Evolutionary conservation across 2,329 filamentous ascomycete species (phyloP).

Genomic region (Juglanconis oblonga): DNA sequence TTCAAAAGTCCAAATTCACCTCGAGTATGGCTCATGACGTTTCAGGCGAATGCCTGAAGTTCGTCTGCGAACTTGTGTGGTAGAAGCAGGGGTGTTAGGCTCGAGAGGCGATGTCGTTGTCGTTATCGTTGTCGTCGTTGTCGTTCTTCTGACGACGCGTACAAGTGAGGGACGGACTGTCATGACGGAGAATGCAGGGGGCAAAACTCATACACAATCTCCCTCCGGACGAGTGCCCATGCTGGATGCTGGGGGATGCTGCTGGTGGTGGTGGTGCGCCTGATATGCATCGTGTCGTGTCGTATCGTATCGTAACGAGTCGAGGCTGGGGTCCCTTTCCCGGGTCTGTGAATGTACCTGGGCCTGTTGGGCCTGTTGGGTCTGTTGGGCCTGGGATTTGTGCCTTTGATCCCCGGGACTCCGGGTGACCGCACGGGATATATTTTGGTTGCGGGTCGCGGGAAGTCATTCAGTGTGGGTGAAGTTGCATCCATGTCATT

Average conservation of each 20-base stretch:
- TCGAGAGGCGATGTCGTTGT: background rate
- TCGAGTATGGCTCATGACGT: background rate
- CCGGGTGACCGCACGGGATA: background rate
- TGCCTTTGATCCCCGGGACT: background rate
- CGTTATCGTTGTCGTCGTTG: too few relatives aligned
- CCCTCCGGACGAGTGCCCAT: background rate
- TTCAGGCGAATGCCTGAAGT: background rate
- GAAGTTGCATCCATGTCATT: background rate
- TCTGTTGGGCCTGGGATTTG: background rate
- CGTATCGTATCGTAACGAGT: background rate
- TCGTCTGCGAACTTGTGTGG: background rate
- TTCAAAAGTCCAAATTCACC: background rate
- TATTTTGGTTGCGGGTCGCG: background rate
- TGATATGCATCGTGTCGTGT: conserved; percentile 7
- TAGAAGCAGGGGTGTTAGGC: background rate
- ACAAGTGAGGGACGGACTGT: too few relatives aligned
- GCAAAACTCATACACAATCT: background rate
- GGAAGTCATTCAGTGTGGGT: background rate
- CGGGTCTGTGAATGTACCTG: background rate
- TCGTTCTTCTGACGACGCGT: too few relatives aligned
- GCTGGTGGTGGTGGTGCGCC: background rate
- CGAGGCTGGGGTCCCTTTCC: background rate
- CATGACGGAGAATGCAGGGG: conserved; percentile 1
- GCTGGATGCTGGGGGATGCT: background rate
- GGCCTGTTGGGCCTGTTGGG: background rate